Evolutionary conservation across 345 rosid genomes (phyloP).

Genomic region (Reutealis trisperma): DNA sequence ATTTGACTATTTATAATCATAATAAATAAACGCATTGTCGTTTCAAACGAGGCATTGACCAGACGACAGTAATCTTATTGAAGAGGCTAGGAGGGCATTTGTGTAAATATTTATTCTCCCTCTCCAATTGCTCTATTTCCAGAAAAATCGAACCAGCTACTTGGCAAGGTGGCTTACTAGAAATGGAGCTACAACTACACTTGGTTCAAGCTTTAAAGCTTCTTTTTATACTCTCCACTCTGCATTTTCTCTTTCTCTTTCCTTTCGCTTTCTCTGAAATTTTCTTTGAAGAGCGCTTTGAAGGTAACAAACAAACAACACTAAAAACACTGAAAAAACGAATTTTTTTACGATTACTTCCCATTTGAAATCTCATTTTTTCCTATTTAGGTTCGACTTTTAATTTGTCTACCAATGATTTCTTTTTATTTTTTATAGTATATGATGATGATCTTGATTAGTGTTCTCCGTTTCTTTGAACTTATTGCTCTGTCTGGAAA

Average conservation of each 20-base stretch:
- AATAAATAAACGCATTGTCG: too few relatives aligned
- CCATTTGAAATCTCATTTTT: too few relatives aligned
- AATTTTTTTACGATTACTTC: too few relatives aligned
- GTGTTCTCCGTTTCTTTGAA: neutral
- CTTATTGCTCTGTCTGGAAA: neutral
- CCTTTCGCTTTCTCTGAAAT: slow-evolving; percentile 1
- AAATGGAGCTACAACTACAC: slow-evolving; percentile 11
- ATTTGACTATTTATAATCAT: too few relatives aligned
- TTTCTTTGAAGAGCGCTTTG: slow-evolving; percentile 11
- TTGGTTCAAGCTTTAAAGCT: slow-evolving; percentile 5
- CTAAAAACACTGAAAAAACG: neutral
- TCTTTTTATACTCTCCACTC: neutral
- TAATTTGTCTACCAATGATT: neutral
- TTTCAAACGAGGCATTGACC: too few relatives aligned
- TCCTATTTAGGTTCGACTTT: too few relatives aligned
- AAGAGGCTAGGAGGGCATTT: neutral
- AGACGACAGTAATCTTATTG: too few relatives aligned
- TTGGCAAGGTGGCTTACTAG: neutral
- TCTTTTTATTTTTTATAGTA: neutral
- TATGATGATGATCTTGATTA: neutral
- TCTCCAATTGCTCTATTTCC: neutral
- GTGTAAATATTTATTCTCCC: neutral
- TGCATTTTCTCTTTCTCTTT: slow-evolving; percentile 8
- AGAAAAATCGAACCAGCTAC: neutral
- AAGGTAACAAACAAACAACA: neutral